phyloP scores from a whole-genome alignment of 2,329 filamentous ascomycete genomes.

The Elsinoe fawcettii region DNA sequence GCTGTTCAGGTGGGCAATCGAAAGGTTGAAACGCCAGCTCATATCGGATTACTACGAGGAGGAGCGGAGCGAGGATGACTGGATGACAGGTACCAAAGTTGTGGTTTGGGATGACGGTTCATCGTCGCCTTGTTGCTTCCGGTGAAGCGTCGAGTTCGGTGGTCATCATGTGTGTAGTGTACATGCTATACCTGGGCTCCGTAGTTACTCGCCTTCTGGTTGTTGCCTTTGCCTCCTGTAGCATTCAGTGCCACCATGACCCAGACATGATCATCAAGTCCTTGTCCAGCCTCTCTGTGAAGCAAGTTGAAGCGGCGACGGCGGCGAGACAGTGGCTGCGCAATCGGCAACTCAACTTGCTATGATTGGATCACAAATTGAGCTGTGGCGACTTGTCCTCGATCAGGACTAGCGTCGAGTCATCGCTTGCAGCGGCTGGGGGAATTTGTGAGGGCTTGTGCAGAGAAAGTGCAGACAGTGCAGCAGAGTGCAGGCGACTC shows the following conservation, averaged over 20 bases:
- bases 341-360: neutral
- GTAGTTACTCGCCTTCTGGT: neutral
- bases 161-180: neutral
- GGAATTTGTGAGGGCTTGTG: too few relatives aligned
- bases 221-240: neutral
- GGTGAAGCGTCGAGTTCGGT: too few relatives aligned
- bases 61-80: too few relatives aligned
- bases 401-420: neutral
- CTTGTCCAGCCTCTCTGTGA: neutral
- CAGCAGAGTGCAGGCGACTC: neutral
- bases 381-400: neutral
- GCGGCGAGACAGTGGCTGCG: slow-evolving; percentile 1
- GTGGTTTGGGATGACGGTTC: neutral
- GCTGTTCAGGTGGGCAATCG: neutral
- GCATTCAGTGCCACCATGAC: neutral
- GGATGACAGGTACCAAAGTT: neutral
- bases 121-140: too few relatives aligned
- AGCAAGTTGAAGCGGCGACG: slow-evolving; percentile 1
- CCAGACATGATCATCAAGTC: too few relatives aligned
- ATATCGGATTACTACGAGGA: neutral
- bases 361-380: neutral
- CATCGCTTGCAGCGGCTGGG: neutral
- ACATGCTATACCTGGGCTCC: neutral
- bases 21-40: neutral
- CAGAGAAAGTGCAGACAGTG: too few relatives aligned